Conservation (phyloP, 148 eudicot genomes). For the Polygonum aviculare region DNA sequence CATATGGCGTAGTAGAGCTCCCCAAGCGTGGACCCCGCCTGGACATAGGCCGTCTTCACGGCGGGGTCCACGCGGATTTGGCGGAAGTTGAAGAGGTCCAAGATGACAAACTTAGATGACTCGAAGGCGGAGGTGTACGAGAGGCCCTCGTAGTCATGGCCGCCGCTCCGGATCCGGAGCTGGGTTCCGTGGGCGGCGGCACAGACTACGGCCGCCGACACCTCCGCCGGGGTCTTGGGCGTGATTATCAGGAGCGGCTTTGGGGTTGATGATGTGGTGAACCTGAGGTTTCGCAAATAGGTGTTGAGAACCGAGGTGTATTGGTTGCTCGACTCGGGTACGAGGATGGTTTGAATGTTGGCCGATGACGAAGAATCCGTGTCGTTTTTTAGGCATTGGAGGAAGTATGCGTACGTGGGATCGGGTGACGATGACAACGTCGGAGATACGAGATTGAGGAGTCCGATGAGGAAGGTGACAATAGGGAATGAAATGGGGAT, state of each 20-base stretch:
- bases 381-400: not conserved
- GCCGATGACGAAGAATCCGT: not conserved
- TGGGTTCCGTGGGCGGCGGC: not conserved
- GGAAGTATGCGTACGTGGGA: not conserved
- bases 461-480: not conserved
- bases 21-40: constrained; percentile 20
- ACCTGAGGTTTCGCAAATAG: constrained; percentile 5
- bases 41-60: constrained; percentile 12
- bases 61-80: constrained; percentile 1
- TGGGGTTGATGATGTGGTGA: constrained; percentile 3
- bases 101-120: not conserved
- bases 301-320: not conserved
- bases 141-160: constrained; percentile 10
- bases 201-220: constrained; percentile 8
- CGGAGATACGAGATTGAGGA: not conserved
- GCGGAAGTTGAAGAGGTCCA: constrained; percentile 19
- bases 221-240: not conserved
- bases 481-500: not conserved
- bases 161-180: not conserved
- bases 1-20: constrained; percentile 12
- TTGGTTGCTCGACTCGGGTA: not conserved
- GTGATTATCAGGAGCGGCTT: constrained; percentile 6
- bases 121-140: not conserved
- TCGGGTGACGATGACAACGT: not conserved
- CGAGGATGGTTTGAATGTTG: constrained; percentile 3